Evolutionary conservation across 352 stramenopile genomes (phyloP), one percentile per base, ranked within the genome.

Genomic region (Pythium inflatum): DNA sequence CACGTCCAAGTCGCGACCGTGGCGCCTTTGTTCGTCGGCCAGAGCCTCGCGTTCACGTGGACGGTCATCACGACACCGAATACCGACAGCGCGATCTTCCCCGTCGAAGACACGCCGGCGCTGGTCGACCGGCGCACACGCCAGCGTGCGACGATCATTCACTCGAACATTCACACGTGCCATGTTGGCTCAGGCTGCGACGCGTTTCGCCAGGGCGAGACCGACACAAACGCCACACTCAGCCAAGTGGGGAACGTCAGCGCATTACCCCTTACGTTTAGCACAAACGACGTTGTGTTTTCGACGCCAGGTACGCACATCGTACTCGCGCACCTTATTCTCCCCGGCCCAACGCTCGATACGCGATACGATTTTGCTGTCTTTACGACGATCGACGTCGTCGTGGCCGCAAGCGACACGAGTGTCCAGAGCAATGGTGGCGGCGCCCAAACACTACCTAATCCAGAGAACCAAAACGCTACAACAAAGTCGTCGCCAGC

Each of bases 281-380:
- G 38, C 0, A 51, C 68, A 7, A 54, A 16, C 9, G 75, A 82
- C 16, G 31, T 82, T 9, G 31, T 25, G n/a, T 79, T 85, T 43
- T 20, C 36, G 13, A 58, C 57, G 3, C 28, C 75, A 3, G 73
- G 75, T 2, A 62, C 70, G 36, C 79, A 74, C 54, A 51, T 66
- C 12, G 43, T 85, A 30, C 65, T 79, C 1, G 78, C 78, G 5
- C 78, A 82, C 36, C 62, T 85, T 36, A 60, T 85, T 33, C 28
- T 85, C 0, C 58, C 71, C 0, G 66, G 59, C 7, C n/a, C 43
- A 5, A 58, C 31, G 20, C 34, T 60, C 22, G 50, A 78, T 33
- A 55, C 48, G 5, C 58, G 70, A 5, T 79, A 75, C 38, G 78
- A 85, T 48, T 83, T 82, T 55, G 60, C 73, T 12, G 70, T 66